A percentile compares a stretch with the other conserved stretches of the same genome.
These are phyloP conservation scores for Phytopythium montanum DNA, from an alignment of 352 stramenopile species.

Conservation along the genomic window DNA sequence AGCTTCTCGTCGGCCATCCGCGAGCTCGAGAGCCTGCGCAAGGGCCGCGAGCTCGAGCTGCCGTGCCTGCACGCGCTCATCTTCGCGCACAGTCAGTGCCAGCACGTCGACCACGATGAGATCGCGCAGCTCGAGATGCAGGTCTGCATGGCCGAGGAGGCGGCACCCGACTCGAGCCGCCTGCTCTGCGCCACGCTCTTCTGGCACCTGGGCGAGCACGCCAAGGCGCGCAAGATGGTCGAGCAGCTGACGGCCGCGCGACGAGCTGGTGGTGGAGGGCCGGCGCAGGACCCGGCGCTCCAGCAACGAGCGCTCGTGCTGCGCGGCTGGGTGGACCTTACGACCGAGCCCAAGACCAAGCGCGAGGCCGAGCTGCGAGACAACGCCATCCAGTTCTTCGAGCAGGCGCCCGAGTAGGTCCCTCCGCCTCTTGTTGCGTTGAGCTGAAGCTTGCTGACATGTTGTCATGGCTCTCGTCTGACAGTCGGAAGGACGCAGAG, in stretches of 20 bases:
- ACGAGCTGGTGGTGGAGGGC: constrained; percentile 11
- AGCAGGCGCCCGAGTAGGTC: constrained; percentile 55
- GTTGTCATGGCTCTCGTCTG: background rate
- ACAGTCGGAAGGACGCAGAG: constrained; percentile 65
- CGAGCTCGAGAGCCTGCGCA: constrained; percentile 79
- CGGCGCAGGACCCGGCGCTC: constrained; percentile 20
- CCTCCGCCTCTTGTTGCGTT: background rate
- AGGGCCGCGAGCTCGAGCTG: constrained; percentile 68
- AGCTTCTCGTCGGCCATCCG: constrained; percentile 82
- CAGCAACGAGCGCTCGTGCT: constrained; percentile 54
- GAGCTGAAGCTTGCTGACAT: background rate
- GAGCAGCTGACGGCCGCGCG: constrained; percentile 41
- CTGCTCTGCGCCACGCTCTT: constrained; percentile 76
- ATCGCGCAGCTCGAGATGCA: constrained; percentile 76
- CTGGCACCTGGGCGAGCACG: constrained; percentile 65
- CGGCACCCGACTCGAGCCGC: constrained; percentile 42
- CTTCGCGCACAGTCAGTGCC: constrained; percentile 71
- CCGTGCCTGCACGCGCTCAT: constrained; percentile 78
- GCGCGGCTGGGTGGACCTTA: constrained; percentile 76
- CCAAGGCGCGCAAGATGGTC: constrained; percentile 67
- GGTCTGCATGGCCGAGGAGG: constrained; percentile 76
- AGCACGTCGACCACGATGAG: constrained; percentile 77
- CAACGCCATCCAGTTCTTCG: constrained; percentile 58
- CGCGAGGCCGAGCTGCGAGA: constrained; percentile 60
- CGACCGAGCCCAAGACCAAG: constrained; percentile 63